These are phyloP conservation scores for Syzygium jambos DNA, from an alignment of 345 rosid genomes.

Conservation along the genomic window DNA sequence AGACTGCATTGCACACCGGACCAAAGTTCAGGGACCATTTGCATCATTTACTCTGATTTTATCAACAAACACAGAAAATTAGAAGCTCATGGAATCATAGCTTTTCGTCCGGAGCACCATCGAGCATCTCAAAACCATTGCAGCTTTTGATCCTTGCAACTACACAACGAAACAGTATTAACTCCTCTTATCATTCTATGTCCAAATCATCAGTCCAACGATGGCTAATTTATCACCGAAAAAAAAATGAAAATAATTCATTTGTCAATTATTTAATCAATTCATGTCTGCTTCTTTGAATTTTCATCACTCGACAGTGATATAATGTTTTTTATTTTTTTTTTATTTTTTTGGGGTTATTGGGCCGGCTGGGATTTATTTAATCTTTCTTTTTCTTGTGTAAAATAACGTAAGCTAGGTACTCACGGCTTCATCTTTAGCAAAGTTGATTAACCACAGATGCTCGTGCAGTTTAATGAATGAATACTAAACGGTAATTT, in stretches of 20 bases:
- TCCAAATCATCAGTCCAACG: not conserved
- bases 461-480: not conserved
- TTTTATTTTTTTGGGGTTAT: fast-evolving
- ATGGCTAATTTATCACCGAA: not conserved
- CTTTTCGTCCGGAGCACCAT: not conserved
- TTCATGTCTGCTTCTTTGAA: not conserved
- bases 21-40: too few species aligned
- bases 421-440: not conserved
- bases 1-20: too few species aligned
- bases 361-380: not conserved
- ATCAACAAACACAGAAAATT: not conserved
- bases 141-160: not conserved
- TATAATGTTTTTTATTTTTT: fast-evolving
- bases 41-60: too few species aligned
- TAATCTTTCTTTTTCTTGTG: not conserved
- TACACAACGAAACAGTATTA: not conserved
- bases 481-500: not conserved
- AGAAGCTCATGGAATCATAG: not conserved
- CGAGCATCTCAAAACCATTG: not conserved
- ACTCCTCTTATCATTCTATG: not conserved
- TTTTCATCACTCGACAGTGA: not conserved
- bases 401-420: not conserved
- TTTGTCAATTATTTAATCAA: not conserved
- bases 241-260: not conserved
- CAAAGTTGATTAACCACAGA: not conserved